Evolutionary conservation across 2,329 filamentous ascomycete species (phyloP).

Genomic region (Dactylellina sp.): DNA sequence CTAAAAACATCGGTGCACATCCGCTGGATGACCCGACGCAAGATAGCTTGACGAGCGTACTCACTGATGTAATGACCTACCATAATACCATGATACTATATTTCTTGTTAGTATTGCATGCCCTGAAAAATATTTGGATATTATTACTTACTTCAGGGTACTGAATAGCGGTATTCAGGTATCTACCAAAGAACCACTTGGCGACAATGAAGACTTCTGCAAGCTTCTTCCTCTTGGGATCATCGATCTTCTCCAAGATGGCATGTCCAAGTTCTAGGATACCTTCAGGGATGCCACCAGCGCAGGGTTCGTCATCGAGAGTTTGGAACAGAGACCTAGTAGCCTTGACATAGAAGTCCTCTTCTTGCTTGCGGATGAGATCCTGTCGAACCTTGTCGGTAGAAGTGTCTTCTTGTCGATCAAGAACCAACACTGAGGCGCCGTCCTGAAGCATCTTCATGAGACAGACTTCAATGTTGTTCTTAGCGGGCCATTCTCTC

Average conservation of each 20-base stretch:
- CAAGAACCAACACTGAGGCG: slow-evolving; percentile 78
- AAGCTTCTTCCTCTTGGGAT: slow-evolving; percentile 75
- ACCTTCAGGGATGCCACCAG: slow-evolving; percentile 85
- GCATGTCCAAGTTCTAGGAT: slow-evolving; percentile 86
- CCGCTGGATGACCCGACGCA: slow-evolving; percentile 66
- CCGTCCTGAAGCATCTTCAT: slow-evolving; percentile 95
- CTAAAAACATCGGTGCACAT: slow-evolving; percentile 61
- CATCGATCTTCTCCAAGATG: slow-evolving; percentile 79
- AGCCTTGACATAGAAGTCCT: slow-evolving; percentile 87
- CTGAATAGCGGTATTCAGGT: slow-evolving; percentile 83
- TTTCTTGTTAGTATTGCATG: slow-evolving; percentile 55
- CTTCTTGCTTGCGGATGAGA: slow-evolving; percentile 71
- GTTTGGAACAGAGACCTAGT: slow-evolving; percentile 85
- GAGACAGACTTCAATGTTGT: slow-evolving; percentile 91
- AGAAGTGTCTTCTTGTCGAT: slow-evolving; percentile 83
- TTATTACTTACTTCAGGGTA: slow-evolving; percentile 78
- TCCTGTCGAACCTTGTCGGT: slow-evolving; percentile 70
- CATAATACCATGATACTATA: slow-evolving; percentile 74
- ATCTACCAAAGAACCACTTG: slow-evolving; percentile 91
- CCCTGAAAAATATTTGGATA: slow-evolving; percentile 18
- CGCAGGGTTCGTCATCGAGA: slow-evolving; percentile 80
- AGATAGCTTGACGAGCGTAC: slow-evolving; percentile 83
- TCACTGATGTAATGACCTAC: slow-evolving; percentile 92
- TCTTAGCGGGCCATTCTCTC: slow-evolving; percentile 88
- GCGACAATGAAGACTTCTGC: slow-evolving; percentile 74